Conservation (phyloP, 306 rosid genomes). For the Begonia loranthoides region DNA sequence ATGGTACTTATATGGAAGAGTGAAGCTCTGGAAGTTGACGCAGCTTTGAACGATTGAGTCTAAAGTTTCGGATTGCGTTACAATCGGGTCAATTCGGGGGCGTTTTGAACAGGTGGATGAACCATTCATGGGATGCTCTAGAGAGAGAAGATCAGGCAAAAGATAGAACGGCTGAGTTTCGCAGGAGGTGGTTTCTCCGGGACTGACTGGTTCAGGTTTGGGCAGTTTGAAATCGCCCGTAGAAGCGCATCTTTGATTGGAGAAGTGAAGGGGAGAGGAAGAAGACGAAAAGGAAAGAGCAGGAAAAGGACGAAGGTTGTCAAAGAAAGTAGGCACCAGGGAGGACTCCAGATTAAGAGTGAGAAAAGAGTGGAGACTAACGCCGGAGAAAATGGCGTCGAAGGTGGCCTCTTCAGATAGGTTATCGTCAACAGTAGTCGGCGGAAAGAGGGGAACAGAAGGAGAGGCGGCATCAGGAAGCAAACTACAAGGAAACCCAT, state of each 20-base stretch:
- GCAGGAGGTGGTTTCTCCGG: background rate
- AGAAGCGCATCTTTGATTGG: background rate
- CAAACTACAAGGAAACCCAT: background rate
- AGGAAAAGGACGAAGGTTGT: conserved; percentile 9
- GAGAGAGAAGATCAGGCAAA: conserved; percentile 41
- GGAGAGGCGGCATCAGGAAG: conserved; percentile 1
- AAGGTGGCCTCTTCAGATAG: conserved; percentile 11
- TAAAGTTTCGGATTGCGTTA: conserved; percentile 3
- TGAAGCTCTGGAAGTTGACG: background rate
- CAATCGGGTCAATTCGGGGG: conserved; percentile 7
- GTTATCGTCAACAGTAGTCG: background rate
- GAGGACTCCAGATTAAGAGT: conserved; percentile 7
- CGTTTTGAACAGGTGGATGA: conserved; percentile 15
- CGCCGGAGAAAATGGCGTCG: conserved; percentile 36
- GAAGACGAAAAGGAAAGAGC: conserved; percentile 1
- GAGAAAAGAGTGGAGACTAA: conserved; percentile 38
- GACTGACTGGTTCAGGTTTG: conserved; percentile 20
- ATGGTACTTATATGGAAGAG: conserved; percentile 4
- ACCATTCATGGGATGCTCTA: conserved; percentile 10
- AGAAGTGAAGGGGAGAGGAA: background rate
- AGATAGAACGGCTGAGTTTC: conserved; percentile 6
- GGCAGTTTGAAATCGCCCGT: conserved; percentile 1
- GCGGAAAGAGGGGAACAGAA: conserved; percentile 4
- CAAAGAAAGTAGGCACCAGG: background rate
- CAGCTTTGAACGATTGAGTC: conserved; percentile 10